Percentiles rank a stretch among this genome's conserved stretches.
These are phyloP conservation scores for Fraxinus latifolia DNA, from an alignment of 305 asterid genomes.

Conservation along the genomic window DNA sequence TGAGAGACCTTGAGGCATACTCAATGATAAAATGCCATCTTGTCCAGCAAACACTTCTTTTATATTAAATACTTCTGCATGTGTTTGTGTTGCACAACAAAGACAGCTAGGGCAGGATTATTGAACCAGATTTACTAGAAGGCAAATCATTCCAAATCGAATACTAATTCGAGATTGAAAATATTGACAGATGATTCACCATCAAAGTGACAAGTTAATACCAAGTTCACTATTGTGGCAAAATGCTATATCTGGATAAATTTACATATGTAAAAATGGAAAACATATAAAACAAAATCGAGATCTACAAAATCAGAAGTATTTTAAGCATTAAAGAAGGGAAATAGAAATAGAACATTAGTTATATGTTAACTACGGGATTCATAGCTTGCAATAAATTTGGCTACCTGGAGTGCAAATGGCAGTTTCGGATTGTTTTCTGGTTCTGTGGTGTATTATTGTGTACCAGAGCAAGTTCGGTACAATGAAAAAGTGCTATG, in stretches of 20 bases:
- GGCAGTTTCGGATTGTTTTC: not conserved
- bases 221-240: not conserved
- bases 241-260: not conserved
- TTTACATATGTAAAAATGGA: not conserved
- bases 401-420: not conserved
- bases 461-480: not conserved
- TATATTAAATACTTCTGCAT: not conserved
- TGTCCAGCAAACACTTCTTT: not conserved
- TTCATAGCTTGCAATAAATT: not conserved
- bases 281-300: not conserved
- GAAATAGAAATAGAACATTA: not conserved
- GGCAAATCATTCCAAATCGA: not conserved
- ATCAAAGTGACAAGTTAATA: not conserved
- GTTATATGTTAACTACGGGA: not conserved
- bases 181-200: not conserved
- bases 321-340: not conserved
- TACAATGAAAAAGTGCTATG: not conserved
- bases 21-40: not conserved
- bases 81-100: not conserved
- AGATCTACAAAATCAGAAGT: not conserved
- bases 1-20: constrained; percentile 1
- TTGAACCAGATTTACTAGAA: not conserved
- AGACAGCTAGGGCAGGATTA: not conserved
- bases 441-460: not conserved
- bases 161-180: not conserved